These are phyloP conservation scores for Boletus fagicola DNA, from an alignment of 768 basidiomycete species.

Conservation along the genomic window DNA sequence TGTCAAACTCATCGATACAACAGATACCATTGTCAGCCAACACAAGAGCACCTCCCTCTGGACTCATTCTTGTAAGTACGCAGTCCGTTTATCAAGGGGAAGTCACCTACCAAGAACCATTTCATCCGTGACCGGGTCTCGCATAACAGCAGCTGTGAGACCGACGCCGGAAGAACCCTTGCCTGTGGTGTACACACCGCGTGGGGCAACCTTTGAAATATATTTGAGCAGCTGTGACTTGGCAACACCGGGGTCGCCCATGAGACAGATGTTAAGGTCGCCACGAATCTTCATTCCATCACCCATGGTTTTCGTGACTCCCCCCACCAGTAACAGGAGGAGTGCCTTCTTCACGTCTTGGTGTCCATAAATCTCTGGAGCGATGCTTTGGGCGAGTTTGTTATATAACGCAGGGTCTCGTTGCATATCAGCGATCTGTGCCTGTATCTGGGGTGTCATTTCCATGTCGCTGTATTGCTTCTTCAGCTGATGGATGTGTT, in stretches of 20 bases:
- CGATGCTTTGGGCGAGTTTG: constrained; percentile 89
- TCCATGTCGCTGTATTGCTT: constrained; percentile 98
- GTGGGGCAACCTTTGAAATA: constrained; percentile 96
- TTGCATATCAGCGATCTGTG: constrained; percentile 63
- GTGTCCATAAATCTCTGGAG: constrained; percentile 98
- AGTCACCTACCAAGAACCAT: constrained; percentile 87
- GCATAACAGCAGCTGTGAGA: constrained; percentile 98
- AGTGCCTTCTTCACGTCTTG: constrained; percentile 96
- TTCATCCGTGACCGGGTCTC: constrained; percentile 98
- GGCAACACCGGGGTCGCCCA: constrained; percentile 99
- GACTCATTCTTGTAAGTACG: constrained; percentile 11
- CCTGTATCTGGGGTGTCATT: constrained; percentile 78
- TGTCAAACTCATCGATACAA: constrained; percentile 99
- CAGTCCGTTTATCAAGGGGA: not conserved
- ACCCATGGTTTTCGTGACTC: constrained; percentile 91
- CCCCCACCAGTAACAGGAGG: constrained; percentile 87
- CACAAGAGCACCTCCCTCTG: constrained; percentile 99
- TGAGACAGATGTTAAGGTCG: constrained; percentile 94
- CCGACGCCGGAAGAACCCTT: constrained; percentile 98
- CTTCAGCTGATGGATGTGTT: constrained; percentile 91
- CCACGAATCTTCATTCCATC: constrained; percentile 99
- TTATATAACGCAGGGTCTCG: constrained; percentile 79
- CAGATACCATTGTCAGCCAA: constrained; percentile 99
- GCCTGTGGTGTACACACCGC: constrained; percentile 97
- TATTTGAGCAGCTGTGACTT: constrained; percentile 98